Conservation (phyloP, 2,329 filamentous ascomycete species). For the Alternaria arbusti region DNA sequence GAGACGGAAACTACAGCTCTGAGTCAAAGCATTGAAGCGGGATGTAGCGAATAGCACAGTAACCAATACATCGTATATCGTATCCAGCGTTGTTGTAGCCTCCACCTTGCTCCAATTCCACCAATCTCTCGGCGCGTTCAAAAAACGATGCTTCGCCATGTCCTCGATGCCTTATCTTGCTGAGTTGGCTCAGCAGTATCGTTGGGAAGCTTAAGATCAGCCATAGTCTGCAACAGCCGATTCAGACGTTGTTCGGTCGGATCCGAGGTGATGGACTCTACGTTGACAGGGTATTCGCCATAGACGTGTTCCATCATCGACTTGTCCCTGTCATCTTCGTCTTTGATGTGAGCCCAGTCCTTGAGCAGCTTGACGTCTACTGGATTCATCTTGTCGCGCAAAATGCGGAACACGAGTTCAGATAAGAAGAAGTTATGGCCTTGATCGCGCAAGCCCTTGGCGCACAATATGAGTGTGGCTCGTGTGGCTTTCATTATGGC, state of each 20-base stretch:
- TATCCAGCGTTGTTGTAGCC: background rate
- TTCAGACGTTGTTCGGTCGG: slow-evolving; percentile 11
- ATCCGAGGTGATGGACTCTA: slow-evolving; percentile 5
- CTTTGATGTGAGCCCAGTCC: slow-evolving; percentile 1
- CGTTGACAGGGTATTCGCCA: slow-evolving; percentile 1
- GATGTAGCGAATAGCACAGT: background rate
- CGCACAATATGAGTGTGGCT: slow-evolving; percentile 11
- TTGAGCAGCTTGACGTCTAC: slow-evolving; percentile 7
- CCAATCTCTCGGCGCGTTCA: background rate
- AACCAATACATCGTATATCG: background rate
- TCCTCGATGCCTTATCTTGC: background rate
- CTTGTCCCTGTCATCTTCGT: background rate
- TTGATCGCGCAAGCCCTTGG: slow-evolving; percentile 13
- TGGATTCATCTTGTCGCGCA: slow-evolving; percentile 9
- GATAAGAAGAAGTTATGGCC: slow-evolving; percentile 7
- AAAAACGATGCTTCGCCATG: slow-evolving; percentile 3
- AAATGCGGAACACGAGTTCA: slow-evolving; percentile 8
- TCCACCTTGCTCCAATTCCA: background rate
- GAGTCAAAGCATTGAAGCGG: too few species aligned
- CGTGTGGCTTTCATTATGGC: slow-evolving; percentile 7
- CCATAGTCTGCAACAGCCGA: slow-evolving; percentile 1
- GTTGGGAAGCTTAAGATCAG: background rate
- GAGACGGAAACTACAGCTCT: background rate
- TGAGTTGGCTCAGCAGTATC: background rate
- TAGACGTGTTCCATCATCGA: slow-evolving; percentile 1